A percentile compares a stretch with the other conserved stretches of the same genome.
Conservation (phyloP, 75 land plant species). For the Picea glauca region DNA sequence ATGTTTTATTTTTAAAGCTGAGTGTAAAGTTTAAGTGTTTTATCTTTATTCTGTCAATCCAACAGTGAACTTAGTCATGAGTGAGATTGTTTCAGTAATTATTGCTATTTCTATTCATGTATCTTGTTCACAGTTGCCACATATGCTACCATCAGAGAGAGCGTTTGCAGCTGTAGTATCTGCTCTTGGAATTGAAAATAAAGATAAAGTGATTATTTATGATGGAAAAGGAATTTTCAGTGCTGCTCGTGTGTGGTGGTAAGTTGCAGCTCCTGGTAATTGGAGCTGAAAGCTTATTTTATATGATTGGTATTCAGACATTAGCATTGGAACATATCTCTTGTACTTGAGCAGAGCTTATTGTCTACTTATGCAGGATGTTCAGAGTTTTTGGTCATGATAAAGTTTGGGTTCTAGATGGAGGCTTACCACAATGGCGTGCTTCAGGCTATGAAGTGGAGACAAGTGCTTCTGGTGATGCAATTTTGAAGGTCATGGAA, state of each 20-base stretch:
- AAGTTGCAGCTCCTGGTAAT: conserved; percentile 12
- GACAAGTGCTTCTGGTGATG: conserved; percentile 73
- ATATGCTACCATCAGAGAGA: conserved; percentile 94
- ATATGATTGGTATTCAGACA: neutral
- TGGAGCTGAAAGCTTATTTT: too few relatives aligned
- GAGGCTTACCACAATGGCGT: conserved; percentile 92
- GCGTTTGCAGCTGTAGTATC: conserved; percentile 95
- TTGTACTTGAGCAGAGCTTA: neutral
- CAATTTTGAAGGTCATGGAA: conserved; percentile 71
- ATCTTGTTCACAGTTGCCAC: conserved; percentile 67
- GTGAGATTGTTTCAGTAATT: too few relatives aligned
- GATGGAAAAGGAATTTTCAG: conserved; percentile 97
- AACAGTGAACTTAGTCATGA: neutral
- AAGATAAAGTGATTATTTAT: conserved; percentile 80
- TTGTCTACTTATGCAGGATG: conserved; percentile 66
- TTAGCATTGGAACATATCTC: neutral
- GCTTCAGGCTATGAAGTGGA: conserved; percentile 81
- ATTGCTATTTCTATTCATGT: neutral
- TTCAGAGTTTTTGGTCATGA: conserved; percentile 97
- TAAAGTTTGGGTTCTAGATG: conserved; percentile 91
- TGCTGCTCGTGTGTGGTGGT: conserved; percentile 99
- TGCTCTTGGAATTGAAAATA: conserved; percentile 84
- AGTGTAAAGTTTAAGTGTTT: neutral
- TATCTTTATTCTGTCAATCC: neutral
- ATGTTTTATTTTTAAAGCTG: neutral